These are phyloP conservation scores for Penstemon newberryi DNA, from an alignment of 257 asterid genomes.

Conservation along the genomic window DNA sequence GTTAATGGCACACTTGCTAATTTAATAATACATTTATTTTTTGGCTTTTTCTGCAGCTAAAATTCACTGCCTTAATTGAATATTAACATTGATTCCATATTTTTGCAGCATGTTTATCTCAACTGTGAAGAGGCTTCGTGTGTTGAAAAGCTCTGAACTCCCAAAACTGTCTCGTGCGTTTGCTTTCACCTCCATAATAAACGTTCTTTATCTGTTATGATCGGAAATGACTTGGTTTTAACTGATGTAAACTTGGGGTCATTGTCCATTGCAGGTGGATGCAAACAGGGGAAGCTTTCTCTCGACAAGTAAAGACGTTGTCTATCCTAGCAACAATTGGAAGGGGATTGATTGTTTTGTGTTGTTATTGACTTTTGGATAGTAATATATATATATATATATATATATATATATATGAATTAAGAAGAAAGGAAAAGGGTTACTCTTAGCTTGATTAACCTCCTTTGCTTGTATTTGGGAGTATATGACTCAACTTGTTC, in stretches of 20 bases:
- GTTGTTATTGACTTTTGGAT: conserved; percentile 8
- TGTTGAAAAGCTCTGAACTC: conserved; percentile 79
- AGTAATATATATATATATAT: not conserved
- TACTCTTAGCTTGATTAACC: conserved; percentile 5
- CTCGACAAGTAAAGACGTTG: conserved; percentile 9
- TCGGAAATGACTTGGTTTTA: not conserved
- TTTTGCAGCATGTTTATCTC: conserved; percentile 89
- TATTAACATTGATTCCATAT: conserved; percentile 1
- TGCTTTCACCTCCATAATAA: not conserved
- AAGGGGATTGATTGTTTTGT: conserved; percentile 1
- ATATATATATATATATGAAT: conserved; percentile 16
- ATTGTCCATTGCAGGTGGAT: conserved; percentile 49
- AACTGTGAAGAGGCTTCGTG: conserved; percentile 84
- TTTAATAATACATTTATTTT: not conserved
- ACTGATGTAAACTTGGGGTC: not conserved
- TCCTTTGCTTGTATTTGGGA: conserved; percentile 21
- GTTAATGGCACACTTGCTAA: conserved; percentile 10
- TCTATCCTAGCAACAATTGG: not conserved
- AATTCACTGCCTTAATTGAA: not conserved
- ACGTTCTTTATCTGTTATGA: not conserved
- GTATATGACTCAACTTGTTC: conserved; percentile 6
- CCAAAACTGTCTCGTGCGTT: conserved; percentile 64
- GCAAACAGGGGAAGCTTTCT: conserved; percentile 45
- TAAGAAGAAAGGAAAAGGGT: conserved; percentile 5
- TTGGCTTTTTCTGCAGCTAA: conserved; percentile 16